Evolutionary conservation across 306 rosid species (phyloP).

Genomic region (Cucumis melo): DNA sequence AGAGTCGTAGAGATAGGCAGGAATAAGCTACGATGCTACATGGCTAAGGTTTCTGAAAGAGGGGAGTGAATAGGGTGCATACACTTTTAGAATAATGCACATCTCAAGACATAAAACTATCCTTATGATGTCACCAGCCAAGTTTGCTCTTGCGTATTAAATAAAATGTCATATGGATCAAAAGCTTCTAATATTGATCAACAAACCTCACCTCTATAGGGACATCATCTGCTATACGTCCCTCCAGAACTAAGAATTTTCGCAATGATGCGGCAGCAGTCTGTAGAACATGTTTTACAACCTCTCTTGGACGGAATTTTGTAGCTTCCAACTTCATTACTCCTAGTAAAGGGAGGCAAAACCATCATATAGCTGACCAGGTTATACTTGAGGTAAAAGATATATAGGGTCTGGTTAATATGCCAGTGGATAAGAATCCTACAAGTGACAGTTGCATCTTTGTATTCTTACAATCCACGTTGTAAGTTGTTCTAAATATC

Average conservation of each 20-base stretch:
- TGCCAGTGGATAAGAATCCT: neutral
- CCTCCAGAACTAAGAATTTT: constrained; percentile 74
- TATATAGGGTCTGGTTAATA: neutral
- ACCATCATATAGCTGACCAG: neutral
- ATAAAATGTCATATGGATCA: neutral
- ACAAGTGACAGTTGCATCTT: neutral
- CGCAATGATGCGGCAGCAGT: constrained; percentile 94
- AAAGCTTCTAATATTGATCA: neutral
- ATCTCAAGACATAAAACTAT: neutral
- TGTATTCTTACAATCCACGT: neutral
- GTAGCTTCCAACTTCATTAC: constrained; percentile 93
- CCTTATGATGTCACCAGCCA: neutral
- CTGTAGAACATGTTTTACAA: constrained; percentile 87
- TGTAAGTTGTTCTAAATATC: neutral
- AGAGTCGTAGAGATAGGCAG: neutral
- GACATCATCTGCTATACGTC: constrained; percentile 74
- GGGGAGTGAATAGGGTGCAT: neutral
- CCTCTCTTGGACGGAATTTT: constrained; percentile 76
- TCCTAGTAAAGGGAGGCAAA: constrained; percentile 28
- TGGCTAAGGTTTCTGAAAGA: neutral
- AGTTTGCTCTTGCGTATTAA: neutral
- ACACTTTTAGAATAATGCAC: neutral
- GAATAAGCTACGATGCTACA: neutral
- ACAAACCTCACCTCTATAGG: constrained; percentile 61
- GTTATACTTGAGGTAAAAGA: neutral